These are phyloP conservation scores for Diophrys sp. DNA, from an alignment of 73 alveolate species.

Conservation along the genomic window DNA sequence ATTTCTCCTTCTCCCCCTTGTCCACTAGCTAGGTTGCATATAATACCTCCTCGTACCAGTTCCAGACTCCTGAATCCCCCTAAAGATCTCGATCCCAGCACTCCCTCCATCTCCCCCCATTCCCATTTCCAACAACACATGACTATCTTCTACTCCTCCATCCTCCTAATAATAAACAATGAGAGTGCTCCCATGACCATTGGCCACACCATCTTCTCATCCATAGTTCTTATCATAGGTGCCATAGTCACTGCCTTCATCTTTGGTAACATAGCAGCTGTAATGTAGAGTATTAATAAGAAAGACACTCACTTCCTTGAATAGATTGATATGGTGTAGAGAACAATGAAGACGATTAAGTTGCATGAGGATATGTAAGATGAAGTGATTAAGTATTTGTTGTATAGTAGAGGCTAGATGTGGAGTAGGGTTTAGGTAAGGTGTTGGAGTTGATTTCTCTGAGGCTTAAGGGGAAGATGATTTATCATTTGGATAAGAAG, in stretches of 20 bases:
- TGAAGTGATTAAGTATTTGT: conserved; percentile 40
- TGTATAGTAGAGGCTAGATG: conserved; percentile 49
- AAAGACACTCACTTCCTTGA: conserved; percentile 48
- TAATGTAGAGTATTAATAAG: conserved; percentile 46
- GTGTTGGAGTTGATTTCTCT: conserved; percentile 51
- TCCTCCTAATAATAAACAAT: conserved; percentile 38
- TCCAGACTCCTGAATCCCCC: conserved; percentile 55
- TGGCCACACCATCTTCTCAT: conserved; percentile 30
- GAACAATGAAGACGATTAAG: conserved; percentile 42
- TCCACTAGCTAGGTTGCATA: conserved; percentile 65
- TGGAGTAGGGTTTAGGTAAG: conserved; percentile 39
- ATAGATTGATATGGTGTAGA: conserved; percentile 30
- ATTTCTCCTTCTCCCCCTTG: conserved; percentile 37
- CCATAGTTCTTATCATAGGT: conserved; percentile 47
- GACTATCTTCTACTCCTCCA: conserved; percentile 45
- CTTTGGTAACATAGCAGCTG: conserved; percentile 67
- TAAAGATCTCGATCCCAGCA: conserved; percentile 30
- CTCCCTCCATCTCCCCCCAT: conserved; percentile 16
- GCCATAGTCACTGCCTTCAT: conserved; percentile 51
- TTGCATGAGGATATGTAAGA: conserved; percentile 38
- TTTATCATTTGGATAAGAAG: conserved; percentile 14
- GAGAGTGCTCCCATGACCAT: conserved; percentile 39
- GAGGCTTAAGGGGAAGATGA: conserved; percentile 20
- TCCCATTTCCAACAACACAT: conserved; percentile 30
- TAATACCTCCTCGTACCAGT: conserved; percentile 57